These are phyloP conservation scores for Rhododendron molle DNA, from an alignment of 148 eudicot genomes.

Conservation along the genomic window DNA sequence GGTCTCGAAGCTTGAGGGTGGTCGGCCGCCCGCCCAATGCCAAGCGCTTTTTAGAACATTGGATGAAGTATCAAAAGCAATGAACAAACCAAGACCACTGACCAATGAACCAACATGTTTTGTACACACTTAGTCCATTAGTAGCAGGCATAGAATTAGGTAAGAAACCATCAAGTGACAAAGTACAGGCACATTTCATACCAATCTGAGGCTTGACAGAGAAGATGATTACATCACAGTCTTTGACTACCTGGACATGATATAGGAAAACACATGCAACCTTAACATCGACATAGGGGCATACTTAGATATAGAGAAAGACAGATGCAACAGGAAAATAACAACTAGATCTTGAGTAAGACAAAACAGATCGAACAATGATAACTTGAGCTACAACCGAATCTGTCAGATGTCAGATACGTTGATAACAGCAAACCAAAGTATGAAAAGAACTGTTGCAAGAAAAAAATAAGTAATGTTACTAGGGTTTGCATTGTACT, in stretches of 20 bases:
- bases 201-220: conserved; percentile 91
- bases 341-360: neutral
- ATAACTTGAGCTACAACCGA: too few species aligned
- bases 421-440: neutral
- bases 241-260: conserved; percentile 62
- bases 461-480: neutral
- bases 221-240: conserved; percentile 65
- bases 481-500: neutral
- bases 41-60: too few species aligned
- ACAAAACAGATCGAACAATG: neutral
- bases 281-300: neutral
- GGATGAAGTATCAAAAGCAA: neutral
- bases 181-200: conserved; percentile 22
- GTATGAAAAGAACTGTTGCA: neutral
- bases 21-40: too few species aligned
- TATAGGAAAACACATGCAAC: conserved; percentile 2
- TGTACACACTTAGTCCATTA: neutral
- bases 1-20: too few species aligned
- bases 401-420: neutral
- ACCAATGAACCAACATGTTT: neutral
- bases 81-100: neutral
- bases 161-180: neutral
- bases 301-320: neutral
- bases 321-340: neutral
- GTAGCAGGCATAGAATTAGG: neutral